Evolutionary conservation across 169 alveolate genomes (phyloP), one percentile per base, ranked within the genome.

Genomic region (Babesia ovis): DNA sequence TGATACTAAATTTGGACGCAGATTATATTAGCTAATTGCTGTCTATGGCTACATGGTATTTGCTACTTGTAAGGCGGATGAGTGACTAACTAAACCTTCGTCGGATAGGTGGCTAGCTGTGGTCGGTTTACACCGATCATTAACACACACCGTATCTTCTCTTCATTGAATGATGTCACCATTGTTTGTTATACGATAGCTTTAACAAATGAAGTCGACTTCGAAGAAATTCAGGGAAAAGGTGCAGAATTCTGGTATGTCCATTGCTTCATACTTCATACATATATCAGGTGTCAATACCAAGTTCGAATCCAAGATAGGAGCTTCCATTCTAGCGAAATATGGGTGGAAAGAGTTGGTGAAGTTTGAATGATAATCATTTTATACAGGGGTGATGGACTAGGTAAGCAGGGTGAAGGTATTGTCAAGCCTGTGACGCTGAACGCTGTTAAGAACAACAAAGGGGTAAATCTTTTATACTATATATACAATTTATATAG

Each of bases 281-380:
- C n/a, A 14, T 39, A 39, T 39, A 14, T 39, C 11, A 55, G 56
- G 42, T 16, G 37, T 3, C 46, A 56, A 58, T 6, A 25, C 35
- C 9, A 56, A 71, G 29, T 3, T 60, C 25, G 25, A 39, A 42
- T 79, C 87, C 27, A 69, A 34, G 42, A 55, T 79, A 18, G 87
- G 87, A 0, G 83, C 83, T 27, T 37, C 76, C n/a, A 79, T 79
- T 22, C 29, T 79, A 32, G 53, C 84, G 29, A 79, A 79, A 45
- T 79, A 57, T 48, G 87, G 87, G 20, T 79, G 87, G 87, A 70
- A 79, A 67, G 87, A 79, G 85, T 77, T 16, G 11, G 79, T 55
- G 2, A 2, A 16, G 11, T 3, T 45, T 6, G n/a, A 9, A 6
- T 1, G 23, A 1, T 11, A 1, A 0, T 61, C 6, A 46, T 14